Base-by-base conservation (phyloP, 2,329 filamentous ascomycete genomes). In the Penicillium psychrosexuale region DNA sequence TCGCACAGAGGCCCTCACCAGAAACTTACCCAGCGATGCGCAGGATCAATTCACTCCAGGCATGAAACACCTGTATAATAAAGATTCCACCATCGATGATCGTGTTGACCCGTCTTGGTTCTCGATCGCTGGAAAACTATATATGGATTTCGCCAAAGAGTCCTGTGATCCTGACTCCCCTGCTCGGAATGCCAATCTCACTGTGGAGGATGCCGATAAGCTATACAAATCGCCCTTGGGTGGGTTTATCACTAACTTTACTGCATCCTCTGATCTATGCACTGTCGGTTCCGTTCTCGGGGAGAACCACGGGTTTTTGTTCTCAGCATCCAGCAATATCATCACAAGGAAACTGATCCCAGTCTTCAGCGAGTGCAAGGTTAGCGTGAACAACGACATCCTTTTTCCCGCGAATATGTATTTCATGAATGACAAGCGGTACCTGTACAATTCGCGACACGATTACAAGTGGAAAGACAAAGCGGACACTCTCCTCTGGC, bases 341-440 rank as follows among this genome's bases (percentile, higher is more conserved):
- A 56, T 61, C 37, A 54, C 58, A 8, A 55, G 51, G 33, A 62
- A 80, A 5, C 71, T 88, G 17, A 80, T 87, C 42, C 86, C 86
- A 19, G 77, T 89, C 66, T 88, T 89, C 59, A 82, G 85, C 40
- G 86, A 86, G 56, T 88, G 84, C 71, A 89, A 89, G 66, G 76
- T 88, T 36, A 80, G 80, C 17, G 81, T 86, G 59, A 88, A 89
- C 74, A 88, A 86, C 65, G 86, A 89, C 61, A 88, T 89, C 57
- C 76, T 88, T 13, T 80, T 89, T 15, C 86, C 86, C 0, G 84
- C 86, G 1, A 84, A 85, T 47, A 87, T 88, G 80, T 88, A 88
- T 64, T 81, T 85, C 58, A 78, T 78, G 17, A 71, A 80, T 8
- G 82, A 87, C 63, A 74, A 77, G 7, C 79, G 81, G 43, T 87